These are phyloP conservation scores for Pseudoneurospora amorphoporcata DNA, from an alignment of 495 filamentous ascomycete species.

Conservation along the genomic window DNA sequence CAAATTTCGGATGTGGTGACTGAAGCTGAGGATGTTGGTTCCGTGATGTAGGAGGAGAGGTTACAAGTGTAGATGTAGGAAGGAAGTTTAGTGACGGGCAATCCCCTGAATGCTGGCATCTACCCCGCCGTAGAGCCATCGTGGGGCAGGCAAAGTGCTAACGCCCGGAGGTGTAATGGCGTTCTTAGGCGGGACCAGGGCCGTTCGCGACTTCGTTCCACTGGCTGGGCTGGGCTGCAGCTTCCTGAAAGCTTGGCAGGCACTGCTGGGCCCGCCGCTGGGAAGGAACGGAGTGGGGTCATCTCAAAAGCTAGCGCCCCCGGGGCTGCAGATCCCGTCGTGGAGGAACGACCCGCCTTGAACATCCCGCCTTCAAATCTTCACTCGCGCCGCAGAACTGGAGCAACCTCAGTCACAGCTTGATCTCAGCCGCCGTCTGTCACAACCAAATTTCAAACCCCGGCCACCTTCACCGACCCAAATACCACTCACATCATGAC, in stretches of 20 bases:
- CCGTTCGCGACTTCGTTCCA: neutral
- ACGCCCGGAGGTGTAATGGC: neutral
- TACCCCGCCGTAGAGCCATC: neutral
- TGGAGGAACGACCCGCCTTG: neutral
- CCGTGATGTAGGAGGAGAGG: neutral
- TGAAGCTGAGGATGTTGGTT: neutral
- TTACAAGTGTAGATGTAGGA: neutral
- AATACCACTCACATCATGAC: slow-evolving; percentile 27
- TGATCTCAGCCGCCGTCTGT: neutral
- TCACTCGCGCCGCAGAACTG: neutral
- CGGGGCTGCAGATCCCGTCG: neutral
- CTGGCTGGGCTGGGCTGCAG: neutral
- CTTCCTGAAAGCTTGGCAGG: neutral
- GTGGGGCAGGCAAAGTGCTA: neutral
- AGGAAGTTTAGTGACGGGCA: neutral
- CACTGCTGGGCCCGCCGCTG: neutral
- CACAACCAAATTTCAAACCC: neutral
- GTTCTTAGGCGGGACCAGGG: neutral
- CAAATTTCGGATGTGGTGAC: slow-evolving; percentile 3
- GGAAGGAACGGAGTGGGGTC: neutral
- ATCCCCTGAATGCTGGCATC: neutral
- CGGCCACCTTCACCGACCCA: neutral
- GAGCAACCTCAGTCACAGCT: neutral
- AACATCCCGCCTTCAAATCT: slow-evolving; percentile 1
- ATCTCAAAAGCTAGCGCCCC: neutral